Conservation (phyloP, 2,329 filamentous ascomycete genomes). For the Ascochyta koolunga region DNA sequence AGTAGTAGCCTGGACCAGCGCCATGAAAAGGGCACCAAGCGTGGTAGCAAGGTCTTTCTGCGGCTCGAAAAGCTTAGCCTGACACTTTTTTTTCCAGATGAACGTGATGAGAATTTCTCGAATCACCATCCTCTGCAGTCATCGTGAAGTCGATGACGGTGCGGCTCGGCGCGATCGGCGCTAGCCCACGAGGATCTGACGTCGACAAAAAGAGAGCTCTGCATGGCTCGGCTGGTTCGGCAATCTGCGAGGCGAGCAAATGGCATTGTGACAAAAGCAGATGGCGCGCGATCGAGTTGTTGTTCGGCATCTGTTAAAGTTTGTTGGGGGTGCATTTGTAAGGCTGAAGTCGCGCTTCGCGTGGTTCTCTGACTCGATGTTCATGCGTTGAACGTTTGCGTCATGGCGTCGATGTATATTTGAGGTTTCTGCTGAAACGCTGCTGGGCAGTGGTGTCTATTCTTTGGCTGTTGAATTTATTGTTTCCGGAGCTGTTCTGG, state of each 20-base stretch:
- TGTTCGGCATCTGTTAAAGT: background rate
- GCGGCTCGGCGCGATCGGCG: conserved; percentile 16
- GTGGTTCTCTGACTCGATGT: background rate
- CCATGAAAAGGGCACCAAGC: conserved; percentile 4
- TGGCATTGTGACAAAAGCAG: background rate
- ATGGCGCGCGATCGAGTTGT: background rate
- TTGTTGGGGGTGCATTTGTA: conserved; percentile 9
- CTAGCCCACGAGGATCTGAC: conserved; percentile 8
- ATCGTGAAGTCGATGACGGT: conserved; percentile 15
- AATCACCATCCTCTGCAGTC: background rate
- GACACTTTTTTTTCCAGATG: background rate
- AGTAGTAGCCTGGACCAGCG: background rate
- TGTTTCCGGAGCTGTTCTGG: too few species aligned
- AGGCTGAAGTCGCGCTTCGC: background rate
- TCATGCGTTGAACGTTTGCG: background rate
- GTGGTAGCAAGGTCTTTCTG: background rate
- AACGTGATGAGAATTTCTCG: background rate
- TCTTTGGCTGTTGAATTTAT: too few species aligned
- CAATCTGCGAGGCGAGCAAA: background rate
- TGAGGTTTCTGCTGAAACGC: too few species aligned
- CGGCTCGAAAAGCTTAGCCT: conserved; percentile 8
- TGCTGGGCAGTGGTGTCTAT: too few species aligned
- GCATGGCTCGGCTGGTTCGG: conserved; percentile 4
- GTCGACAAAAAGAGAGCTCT: conserved; percentile 6
- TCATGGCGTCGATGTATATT: background rate